Percentiles rank a stretch among this genome's conserved stretches.
phyloP scores from a whole-genome alignment of 1,284 basidiomycete species.

The Ustilago nuda region DNA sequence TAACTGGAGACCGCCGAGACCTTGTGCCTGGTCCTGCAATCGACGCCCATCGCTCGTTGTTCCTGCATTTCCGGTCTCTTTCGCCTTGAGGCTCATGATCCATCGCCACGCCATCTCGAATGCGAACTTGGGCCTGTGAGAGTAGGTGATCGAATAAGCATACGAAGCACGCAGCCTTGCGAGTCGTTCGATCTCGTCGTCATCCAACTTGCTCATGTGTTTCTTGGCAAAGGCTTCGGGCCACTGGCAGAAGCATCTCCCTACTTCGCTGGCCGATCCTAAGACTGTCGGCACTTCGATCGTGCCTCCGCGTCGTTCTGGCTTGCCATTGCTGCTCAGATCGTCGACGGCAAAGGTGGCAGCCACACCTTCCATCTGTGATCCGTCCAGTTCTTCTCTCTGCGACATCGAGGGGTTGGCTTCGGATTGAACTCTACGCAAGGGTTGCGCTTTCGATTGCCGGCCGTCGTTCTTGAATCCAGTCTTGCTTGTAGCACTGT shows the following conservation, averaged over 20 bases:
- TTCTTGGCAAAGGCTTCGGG: constrained; percentile 14
- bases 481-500: neutral
- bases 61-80: constrained; percentile 12
- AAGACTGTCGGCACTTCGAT: constrained; percentile 26
- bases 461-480: neutral
- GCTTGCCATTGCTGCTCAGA: constrained; percentile 11
- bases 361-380: neutral
- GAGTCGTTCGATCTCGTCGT: constrained; percentile 14
- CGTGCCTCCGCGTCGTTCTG: constrained; percentile 13
- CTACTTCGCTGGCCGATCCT: constrained; percentile 36
- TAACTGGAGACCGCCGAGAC: constrained; percentile 20
- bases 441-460: constrained; percentile 9
- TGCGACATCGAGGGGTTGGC: neutral
- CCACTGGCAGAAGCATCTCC: constrained; percentile 36
- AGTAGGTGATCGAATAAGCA: constrained; percentile 34
- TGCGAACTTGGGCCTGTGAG: constrained; percentile 23
- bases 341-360: constrained; percentile 14
- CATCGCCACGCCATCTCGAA: constrained; percentile 46
- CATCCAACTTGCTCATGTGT: constrained; percentile 26
- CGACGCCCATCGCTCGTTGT: neutral
- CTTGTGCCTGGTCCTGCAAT: constrained; percentile 4
- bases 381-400: neutral
- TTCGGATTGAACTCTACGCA: constrained; percentile 34
- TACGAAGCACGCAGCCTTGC: constrained; percentile 36
- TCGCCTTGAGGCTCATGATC: constrained; percentile 35